Percentiles rank a stretch among this genome's conserved stretches.
phyloP scores from a whole-genome alignment of 345 rosid species.

The Xanthoceras sorbifolium region DNA sequence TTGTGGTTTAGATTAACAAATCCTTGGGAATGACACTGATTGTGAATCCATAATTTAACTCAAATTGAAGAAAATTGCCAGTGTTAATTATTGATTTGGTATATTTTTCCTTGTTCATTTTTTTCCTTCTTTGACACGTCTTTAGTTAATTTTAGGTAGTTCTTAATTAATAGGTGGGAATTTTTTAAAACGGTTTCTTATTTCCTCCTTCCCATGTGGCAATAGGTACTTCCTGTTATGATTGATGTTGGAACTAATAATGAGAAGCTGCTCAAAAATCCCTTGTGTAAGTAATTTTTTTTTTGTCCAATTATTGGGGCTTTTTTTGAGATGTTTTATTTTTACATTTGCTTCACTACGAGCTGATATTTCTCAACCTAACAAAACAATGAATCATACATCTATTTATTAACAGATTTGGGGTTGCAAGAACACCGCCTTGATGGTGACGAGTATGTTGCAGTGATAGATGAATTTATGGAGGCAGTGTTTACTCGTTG shows the following conservation, averaged over 20 bases:
- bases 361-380: background rate
- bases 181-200: conserved; percentile 1
- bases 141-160: conserved; percentile 3
- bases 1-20: background rate
- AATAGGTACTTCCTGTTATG: conserved; percentile 97
- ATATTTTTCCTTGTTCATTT: background rate
- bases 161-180: conserved; percentile 3
- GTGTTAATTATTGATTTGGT: background rate
- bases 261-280: conserved; percentile 82
- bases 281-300: conserved; percentile 69
- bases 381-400: conserved; percentile 10
- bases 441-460: conserved; percentile 76
- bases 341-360: background rate
- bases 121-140: background rate
- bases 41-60: background rate
- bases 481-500: conserved; percentile 98
- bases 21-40: background rate
- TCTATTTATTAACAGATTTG: conserved; percentile 61
- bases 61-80: background rate
- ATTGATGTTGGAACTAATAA: conserved; percentile 99
- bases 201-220: conserved; percentile 13
- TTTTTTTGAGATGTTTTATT: background rate
- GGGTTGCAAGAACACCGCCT: conserved; percentile 92
- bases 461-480: conserved; percentile 91
- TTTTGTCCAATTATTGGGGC: conserved; percentile 4